Evolutionary conservation across 176 grass and related monocot genomes (phyloP).

Genomic region (Thalia dealbata): DNA sequence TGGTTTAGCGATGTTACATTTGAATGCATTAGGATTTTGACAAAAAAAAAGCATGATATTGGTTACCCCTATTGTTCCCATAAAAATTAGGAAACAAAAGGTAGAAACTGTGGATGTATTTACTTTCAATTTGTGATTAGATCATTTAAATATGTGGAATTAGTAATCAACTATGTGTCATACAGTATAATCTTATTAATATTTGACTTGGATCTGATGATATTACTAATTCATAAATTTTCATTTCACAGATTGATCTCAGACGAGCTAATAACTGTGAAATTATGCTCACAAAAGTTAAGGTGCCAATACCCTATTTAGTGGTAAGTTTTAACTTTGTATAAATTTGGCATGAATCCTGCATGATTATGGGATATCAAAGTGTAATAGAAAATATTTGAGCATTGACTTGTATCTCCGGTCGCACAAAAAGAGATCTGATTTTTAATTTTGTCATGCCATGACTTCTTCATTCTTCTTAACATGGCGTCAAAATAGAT

Average conservation of each 20-base stretch:
- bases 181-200: background rate
- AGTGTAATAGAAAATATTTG: background rate
- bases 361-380: background rate
- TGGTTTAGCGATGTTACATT: too few relatives aligned
- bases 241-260: conserved; percentile 70
- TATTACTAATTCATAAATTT: conserved; percentile 12
- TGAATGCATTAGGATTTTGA: too few relatives aligned
- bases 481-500: background rate
- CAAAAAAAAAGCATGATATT: background rate
- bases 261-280: conserved; percentile 87
- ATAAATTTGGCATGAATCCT: background rate
- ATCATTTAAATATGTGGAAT: background rate
- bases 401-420: background rate
- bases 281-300: conserved; percentile 93
- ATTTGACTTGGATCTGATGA: background rate
- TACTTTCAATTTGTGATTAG: background rate
- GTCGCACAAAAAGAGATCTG: background rate
- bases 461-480: background rate
- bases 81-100: background rate
- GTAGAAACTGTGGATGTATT: background rate
- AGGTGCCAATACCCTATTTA: conserved; percentile 79
- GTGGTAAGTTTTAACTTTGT: conserved; percentile 42
- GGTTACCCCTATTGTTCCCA: background rate
- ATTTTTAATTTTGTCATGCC: background rate
- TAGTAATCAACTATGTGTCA: background rate